Evolutionary conservation across 768 basidiomycete species (phyloP).

Genomic region (Hygrocybe punicea): DNA sequence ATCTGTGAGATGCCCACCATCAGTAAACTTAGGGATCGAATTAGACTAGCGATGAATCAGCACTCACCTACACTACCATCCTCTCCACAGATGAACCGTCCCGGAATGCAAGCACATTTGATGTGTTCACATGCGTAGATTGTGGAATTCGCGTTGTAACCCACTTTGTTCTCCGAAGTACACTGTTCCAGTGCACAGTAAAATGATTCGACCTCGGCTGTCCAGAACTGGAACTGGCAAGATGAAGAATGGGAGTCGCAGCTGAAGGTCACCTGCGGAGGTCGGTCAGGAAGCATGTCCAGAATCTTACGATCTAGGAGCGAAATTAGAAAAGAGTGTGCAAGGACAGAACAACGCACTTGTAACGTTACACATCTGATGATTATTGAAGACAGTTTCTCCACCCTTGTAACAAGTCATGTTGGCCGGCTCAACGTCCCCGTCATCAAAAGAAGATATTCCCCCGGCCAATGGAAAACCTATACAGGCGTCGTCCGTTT

Average conservation of each 20-base stretch:
- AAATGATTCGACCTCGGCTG: slow-evolving; percentile 89
- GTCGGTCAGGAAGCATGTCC: slow-evolving; percentile 82
- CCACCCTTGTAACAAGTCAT: slow-evolving; percentile 97
- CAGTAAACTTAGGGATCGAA: background rate
- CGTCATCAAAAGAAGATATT: slow-evolving; percentile 38
- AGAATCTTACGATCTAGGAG: slow-evolving; percentile 85
- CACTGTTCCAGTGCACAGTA: slow-evolving; percentile 86
- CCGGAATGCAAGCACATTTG: slow-evolving; percentile 90
- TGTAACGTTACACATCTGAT: slow-evolving; percentile 98
- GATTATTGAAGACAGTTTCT: slow-evolving; percentile 89
- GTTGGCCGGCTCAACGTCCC: slow-evolving; percentile 40
- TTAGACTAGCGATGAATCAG: background rate
- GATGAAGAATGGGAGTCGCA: slow-evolving; percentile 62
- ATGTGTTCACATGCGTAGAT: slow-evolving; percentile 79
- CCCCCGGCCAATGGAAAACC: slow-evolving; percentile 66
- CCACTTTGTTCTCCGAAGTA: slow-evolving; percentile 41
- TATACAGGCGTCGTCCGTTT: slow-evolving; percentile 73
- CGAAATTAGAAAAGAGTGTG: background rate
- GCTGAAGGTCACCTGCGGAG: slow-evolving; percentile 95
- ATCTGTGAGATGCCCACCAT: slow-evolving; percentile 44
- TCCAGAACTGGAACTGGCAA: slow-evolving; percentile 99
- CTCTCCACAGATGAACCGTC: slow-evolving; percentile 92
- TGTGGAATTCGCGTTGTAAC: slow-evolving; percentile 68
- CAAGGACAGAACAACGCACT: slow-evolving; percentile 51
- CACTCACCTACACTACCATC: slow-evolving; percentile 84